Evolutionary conservation across 2,329 filamentous ascomycete genomes (phyloP).

Genomic region (Metarhizium anisopliae): DNA sequence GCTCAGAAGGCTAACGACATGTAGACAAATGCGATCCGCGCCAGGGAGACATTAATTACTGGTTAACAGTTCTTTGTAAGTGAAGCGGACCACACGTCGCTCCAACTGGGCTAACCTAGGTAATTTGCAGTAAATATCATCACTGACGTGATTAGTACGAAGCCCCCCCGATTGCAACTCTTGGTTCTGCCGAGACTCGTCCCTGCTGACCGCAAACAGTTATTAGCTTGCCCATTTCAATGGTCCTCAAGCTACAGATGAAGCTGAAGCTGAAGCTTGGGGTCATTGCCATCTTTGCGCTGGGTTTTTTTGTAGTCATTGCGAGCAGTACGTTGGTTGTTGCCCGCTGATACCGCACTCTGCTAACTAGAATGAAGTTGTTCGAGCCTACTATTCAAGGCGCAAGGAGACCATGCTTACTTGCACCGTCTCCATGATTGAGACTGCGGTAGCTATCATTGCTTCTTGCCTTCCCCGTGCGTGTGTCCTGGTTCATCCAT

Average conservation of each 20-base stretch:
- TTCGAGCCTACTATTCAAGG: conserved; percentile 25
- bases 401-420: conserved; percentile 26
- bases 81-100: background rate
- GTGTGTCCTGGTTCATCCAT: background rate
- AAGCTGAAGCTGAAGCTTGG: conserved; percentile 23
- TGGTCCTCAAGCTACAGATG: conserved; percentile 26
- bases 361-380: conserved; percentile 9
- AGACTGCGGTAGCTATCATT: conserved; percentile 29
- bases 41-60: background rate
- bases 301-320: conserved; percentile 22
- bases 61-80: background rate
- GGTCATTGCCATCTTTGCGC: conserved; percentile 20
- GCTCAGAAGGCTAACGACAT: background rate
- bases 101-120: background rate
- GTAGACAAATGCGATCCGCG: background rate
- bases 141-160: background rate
- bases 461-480: conserved; percentile 27
- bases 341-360: too few species aligned
- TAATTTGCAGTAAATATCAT: background rate
- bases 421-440: conserved; percentile 29
- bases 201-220: conserved; percentile 8
- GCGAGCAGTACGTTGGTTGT: conserved; percentile 16
- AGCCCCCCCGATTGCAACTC: background rate
- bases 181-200: background rate
- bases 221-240: conserved; percentile 24